Conservation (phyloP, 140 eudicot genomes). For the Oenanthe javanica region DNA sequence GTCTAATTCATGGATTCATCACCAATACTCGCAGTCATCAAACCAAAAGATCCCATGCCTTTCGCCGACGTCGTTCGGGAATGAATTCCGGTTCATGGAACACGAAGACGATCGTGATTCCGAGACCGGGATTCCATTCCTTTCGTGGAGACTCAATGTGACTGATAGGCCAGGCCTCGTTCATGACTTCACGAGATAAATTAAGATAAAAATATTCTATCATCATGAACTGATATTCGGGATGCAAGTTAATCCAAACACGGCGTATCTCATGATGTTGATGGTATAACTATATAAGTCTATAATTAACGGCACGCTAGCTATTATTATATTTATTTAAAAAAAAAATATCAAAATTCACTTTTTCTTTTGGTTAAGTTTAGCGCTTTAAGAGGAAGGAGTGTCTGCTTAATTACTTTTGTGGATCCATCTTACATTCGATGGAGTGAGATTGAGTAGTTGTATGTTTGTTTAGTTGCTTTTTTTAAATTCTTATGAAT, state of each 20-base stretch:
- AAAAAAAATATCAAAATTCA: neutral
- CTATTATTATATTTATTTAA: neutral
- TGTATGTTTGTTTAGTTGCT: conserved; percentile 6
- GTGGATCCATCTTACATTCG: conserved; percentile 4
- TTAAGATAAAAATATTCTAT: neutral
- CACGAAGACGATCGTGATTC: conserved; percentile 47
- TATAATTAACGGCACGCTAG: neutral
- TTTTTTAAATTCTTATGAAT: neutral
- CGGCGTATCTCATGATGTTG: conserved; percentile 13
- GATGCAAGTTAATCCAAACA: neutral
- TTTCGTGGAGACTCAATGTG: conserved; percentile 72
- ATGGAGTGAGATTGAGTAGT: conserved; percentile 18
- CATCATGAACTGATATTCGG: neutral
- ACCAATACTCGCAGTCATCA: conserved; percentile 28
- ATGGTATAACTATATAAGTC: conserved; percentile 1
- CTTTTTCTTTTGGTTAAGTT: conserved; percentile 1
- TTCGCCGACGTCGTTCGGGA: conserved; percentile 30
- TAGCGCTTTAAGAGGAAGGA: neutral
- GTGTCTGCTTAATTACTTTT: neutral
- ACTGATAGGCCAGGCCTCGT: conserved; percentile 58
- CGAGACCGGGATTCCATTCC: conserved; percentile 37
- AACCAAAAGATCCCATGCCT: conserved; percentile 43
- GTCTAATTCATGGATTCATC: conserved; percentile 42
- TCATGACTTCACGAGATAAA: conserved; percentile 68
- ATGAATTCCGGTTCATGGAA: conserved; percentile 67